Evolutionary conservation across 2,329 filamentous ascomycete species (phyloP).

Genomic region (Bimuria novae-zelandiae): DNA sequence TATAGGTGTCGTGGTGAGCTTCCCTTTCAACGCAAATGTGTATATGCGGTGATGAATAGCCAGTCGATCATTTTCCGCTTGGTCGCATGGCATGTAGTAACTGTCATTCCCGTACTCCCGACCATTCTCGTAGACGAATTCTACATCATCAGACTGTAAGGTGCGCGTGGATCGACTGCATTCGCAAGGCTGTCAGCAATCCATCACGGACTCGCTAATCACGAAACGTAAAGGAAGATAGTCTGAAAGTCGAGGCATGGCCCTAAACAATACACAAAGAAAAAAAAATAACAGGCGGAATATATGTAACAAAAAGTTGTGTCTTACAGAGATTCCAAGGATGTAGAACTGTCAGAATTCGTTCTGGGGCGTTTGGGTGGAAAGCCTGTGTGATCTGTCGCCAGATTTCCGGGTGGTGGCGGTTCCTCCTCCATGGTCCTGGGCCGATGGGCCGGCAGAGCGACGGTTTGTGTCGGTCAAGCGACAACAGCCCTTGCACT

Average conservation of each 20-base stretch:
- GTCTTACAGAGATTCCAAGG: conserved; percentile 41
- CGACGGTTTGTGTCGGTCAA: not conserved
- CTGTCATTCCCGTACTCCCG: conserved; percentile 64
- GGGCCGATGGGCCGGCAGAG: conserved; percentile 32
- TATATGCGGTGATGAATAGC: conserved; percentile 68
- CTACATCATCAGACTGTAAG: conserved; percentile 54
- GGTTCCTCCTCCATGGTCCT: conserved; percentile 43
- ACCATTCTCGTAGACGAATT: conserved; percentile 64
- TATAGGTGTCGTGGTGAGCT: conserved; percentile 42
- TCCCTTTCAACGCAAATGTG: conserved; percentile 47
- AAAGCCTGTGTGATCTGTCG: conserved; percentile 41
- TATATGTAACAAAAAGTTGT: conserved; percentile 5
- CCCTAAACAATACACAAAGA: not conserved
- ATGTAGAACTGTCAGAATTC: conserved; percentile 40
- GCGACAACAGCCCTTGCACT: conserved; percentile 18
- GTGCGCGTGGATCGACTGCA: conserved; percentile 43
- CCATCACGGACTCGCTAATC: not conserved
- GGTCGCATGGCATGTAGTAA: conserved; percentile 71
- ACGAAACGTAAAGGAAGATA: not conserved
- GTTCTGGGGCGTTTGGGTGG: conserved; percentile 39
- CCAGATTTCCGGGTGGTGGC: conserved; percentile 44
- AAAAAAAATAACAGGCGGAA: not conserved
- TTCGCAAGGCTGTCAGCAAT: not conserved
- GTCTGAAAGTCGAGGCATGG: not conserved
- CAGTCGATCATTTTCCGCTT: conserved; percentile 66